Evolutionary conservation across 2,329 filamentous ascomycete species (phyloP).

Genomic region (Talaromyces sp.): DNA sequence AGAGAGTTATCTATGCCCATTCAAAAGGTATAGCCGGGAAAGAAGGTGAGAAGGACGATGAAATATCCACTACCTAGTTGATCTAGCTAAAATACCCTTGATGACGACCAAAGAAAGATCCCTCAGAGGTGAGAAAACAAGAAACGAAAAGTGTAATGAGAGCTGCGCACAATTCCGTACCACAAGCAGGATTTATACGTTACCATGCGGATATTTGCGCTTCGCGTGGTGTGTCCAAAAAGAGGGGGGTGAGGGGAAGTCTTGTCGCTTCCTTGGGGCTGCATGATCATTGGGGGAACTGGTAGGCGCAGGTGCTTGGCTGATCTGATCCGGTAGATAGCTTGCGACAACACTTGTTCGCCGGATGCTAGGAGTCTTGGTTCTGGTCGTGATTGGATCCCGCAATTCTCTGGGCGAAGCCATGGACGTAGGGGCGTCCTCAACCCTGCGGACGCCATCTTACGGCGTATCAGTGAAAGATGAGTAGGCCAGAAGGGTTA

Average conservation of each 20-base stretch:
- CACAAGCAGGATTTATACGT: slow-evolving; percentile 7
- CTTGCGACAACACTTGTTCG: slow-evolving; percentile 7
- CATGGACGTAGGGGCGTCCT: background rate
- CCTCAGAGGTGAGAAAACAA: background rate
- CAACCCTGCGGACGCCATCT: background rate
- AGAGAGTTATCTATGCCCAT: slow-evolving; percentile 44
- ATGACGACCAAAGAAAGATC: background rate
- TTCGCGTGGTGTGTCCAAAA: background rate
- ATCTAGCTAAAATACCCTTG: slow-evolving; percentile 2
- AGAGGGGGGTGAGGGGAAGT: slow-evolving; percentile 19
- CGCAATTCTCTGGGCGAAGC: background rate
- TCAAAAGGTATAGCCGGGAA: slow-evolving; percentile 30
- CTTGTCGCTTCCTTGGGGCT: slow-evolving; percentile 7
- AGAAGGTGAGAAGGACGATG: slow-evolving; percentile 4
- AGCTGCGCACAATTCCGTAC: background rate
- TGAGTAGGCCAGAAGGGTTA: too few relatives aligned
- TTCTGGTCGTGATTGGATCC: slow-evolving; percentile 17
- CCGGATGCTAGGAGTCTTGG: slow-evolving; percentile 10
- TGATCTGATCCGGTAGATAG: slow-evolving; percentile 7
- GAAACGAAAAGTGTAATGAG: background rate
- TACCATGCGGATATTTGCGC: too few relatives aligned
- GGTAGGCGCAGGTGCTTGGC: too few relatives aligned
- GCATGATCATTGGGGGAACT: slow-evolving; percentile 20
- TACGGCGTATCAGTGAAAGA: background rate
- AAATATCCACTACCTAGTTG: slow-evolving; percentile 2